A percentile compares a stretch with the other conserved stretches of the same genome.
These are phyloP conservation scores for Clarireedia hainanense DNA, from an alignment of 2,329 filamentous ascomycete species.

Conservation along the genomic window DNA sequence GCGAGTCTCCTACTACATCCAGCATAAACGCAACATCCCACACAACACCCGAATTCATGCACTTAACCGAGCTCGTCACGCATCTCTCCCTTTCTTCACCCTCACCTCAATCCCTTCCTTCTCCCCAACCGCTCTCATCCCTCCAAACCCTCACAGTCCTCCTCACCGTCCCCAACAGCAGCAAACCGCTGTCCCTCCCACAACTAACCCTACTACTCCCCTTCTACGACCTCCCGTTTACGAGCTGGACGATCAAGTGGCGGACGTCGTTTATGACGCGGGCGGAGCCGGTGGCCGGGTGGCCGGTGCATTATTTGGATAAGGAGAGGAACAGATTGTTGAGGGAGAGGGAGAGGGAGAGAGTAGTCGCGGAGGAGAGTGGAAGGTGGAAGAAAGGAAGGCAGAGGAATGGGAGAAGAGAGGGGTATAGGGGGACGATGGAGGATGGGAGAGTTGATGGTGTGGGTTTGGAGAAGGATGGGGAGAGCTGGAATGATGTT, in stretches of 20 bases:
- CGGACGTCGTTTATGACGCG: slow-evolving; percentile 12
- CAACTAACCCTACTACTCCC: slow-evolving; percentile 20
- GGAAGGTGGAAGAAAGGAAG: not conserved
- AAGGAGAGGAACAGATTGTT: slow-evolving; percentile 3
- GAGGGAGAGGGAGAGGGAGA: slow-evolving; percentile 1
- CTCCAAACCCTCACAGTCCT: not conserved
- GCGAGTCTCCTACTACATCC: too few species aligned
- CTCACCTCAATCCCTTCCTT: not conserved
- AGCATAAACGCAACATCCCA: too few species aligned
- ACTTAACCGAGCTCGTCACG: too few species aligned
- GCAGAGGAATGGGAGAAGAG: not conserved
- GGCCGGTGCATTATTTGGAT: slow-evolving; percentile 6
- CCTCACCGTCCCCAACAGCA: not conserved
- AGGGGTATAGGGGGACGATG: not conserved
- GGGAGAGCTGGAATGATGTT: too few species aligned
- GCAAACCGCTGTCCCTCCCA: slow-evolving; percentile 6
- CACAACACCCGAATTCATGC: too few species aligned
- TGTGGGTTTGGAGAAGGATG: not conserved
- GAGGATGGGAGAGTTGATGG: not conserved
- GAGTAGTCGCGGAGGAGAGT: not conserved
- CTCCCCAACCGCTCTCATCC: not conserved
- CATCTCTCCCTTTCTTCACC: too few species aligned
- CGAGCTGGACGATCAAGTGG: slow-evolving; percentile 18
- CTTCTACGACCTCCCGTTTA: slow-evolving; percentile 22
- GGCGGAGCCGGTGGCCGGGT: slow-evolving; percentile 6